Base-by-base conservation (phyloP, 2,329 filamentous ascomycete species). In the Fusarium bulbicola region DNA sequence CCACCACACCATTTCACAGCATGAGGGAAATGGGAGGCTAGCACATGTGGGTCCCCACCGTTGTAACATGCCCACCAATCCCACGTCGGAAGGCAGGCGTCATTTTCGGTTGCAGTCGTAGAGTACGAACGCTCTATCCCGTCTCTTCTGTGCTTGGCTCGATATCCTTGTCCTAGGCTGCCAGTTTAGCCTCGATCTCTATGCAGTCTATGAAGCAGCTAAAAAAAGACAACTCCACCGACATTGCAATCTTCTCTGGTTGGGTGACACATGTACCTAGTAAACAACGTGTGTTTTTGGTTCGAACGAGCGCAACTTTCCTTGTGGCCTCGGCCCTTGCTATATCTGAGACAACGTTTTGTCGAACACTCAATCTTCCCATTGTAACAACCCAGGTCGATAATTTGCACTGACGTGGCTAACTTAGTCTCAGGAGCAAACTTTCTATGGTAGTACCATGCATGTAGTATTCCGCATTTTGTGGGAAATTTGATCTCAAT, bases 21-120 rank as follows among this genome's bases (percentile, higher is more conserved):
- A 58, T 53, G 39, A 30, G 43, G 43, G 50, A 69, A 64, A 47
- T 50, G 32, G 40, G 71, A 63, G 62, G 66, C 73, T 73, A 45
- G 39, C 49, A 69, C 59, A 68, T 66, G 74, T 75, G 74, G 53
- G 28, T 26, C 70, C 36, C 39, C 64, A 56, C 67, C 42, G 60
- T 66, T 74, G 37, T 11, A 52, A 36, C 58, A 67, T 50, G 26
- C 56, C 70, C 67, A 65, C 75, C 75, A 77, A 77, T 77, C 72
- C 67, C 58, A 59, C 43, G 34, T 40, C 39, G 45, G 15, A 49
- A 30, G 46, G 28, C 56, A 47, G 72, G 57, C 62, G 58, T 75
- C 75, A 72, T 73, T 59, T 63, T 67, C 60, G 42, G 58, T 52
- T 59, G 42, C 62, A 63, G 64, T 75, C 70, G 65, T 75, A 24